A percentile compares a stretch with the other conserved stretches of the same genome.
Evolutionary conservation across 2,329 filamentous ascomycete genomes (phyloP).

Genomic region (Botrytis hyacinthi): DNA sequence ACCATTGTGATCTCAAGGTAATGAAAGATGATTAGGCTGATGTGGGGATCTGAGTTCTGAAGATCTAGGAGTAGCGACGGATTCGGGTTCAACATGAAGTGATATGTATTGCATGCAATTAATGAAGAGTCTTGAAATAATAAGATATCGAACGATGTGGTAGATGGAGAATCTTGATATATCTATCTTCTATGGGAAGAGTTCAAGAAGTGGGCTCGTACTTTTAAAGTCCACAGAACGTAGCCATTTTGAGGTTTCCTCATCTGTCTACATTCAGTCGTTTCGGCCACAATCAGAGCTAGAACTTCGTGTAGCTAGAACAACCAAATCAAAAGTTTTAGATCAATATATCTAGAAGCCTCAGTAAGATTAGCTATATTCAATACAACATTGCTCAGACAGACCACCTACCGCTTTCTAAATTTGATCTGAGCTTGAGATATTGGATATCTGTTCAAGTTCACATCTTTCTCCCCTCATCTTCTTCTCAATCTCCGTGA

Average conservation of each 20-base stretch:
- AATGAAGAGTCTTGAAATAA: too few species aligned
- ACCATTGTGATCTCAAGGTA: conserved; percentile 54
- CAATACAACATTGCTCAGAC: neutral
- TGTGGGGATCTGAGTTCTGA: too few species aligned
- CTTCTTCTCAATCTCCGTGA: neutral
- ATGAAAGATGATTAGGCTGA: too few species aligned
- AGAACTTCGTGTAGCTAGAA: neutral
- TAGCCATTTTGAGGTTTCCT: neutral
- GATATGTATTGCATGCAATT: too few species aligned
- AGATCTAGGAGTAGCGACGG: too few species aligned
- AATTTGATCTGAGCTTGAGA: neutral
- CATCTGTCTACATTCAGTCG: neutral
- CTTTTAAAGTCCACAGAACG: neutral
- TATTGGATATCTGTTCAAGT: neutral
- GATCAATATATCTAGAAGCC: neutral
- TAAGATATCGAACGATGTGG: too few species aligned
- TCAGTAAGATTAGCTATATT: neutral
- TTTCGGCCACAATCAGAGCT: neutral
- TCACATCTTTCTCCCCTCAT: too few species aligned
- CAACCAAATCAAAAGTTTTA: neutral
- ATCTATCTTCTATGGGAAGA: conserved; percentile 49
- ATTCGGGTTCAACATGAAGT: too few species aligned
- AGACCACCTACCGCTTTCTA: neutral
- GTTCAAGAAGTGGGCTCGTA: conserved; percentile 41
- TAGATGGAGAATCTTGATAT: too few species aligned